Percentiles rank a stretch among this genome's conserved stretches.
Evolutionary conservation across 2,329 filamentous ascomycete species (phyloP).

Genomic region (Penicillium sp.): DNA sequence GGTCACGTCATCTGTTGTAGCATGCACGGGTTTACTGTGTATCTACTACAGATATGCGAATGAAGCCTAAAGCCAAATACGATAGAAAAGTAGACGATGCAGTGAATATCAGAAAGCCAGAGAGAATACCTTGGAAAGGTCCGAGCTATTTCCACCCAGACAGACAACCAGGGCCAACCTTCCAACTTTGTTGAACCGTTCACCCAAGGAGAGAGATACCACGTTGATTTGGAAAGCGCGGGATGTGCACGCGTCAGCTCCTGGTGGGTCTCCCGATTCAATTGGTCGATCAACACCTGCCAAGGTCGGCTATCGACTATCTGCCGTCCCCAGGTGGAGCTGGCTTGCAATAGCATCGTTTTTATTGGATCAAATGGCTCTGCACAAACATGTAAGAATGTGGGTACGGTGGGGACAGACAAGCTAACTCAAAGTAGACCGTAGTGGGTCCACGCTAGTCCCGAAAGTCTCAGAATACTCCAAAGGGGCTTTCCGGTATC

Average conservation of each 20-base stretch:
- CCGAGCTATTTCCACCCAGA: not conserved
- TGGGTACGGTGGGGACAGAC: constrained; percentile 13
- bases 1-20: constrained; percentile 18
- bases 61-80: not conserved
- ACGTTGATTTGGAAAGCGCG: constrained; percentile 18
- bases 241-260: constrained; percentile 38
- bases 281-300: constrained; percentile 33
- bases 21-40: not conserved
- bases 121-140: not conserved
- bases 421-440: not conserved
- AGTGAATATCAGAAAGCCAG: not conserved
- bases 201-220: constrained; percentile 8
- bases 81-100: not conserved
- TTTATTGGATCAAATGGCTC: constrained; percentile 7
- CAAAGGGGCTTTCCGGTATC: constrained; percentile 17
- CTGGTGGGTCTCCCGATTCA: constrained; percentile 14
- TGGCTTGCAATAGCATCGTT: not conserved
- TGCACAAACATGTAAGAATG: constrained; percentile 24
- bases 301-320: constrained; percentile 42
- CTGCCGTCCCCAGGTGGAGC: constrained; percentile 30
- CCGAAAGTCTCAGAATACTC: not conserved
- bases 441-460: not conserved
- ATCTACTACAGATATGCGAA: not conserved
- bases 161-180: not conserved
- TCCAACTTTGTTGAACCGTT: constrained; percentile 5